These are phyloP conservation scores for Colletotrichum chrysophilum DNA, from an alignment of 2,329 filamentous ascomycete genomes.

Conservation along the genomic window DNA sequence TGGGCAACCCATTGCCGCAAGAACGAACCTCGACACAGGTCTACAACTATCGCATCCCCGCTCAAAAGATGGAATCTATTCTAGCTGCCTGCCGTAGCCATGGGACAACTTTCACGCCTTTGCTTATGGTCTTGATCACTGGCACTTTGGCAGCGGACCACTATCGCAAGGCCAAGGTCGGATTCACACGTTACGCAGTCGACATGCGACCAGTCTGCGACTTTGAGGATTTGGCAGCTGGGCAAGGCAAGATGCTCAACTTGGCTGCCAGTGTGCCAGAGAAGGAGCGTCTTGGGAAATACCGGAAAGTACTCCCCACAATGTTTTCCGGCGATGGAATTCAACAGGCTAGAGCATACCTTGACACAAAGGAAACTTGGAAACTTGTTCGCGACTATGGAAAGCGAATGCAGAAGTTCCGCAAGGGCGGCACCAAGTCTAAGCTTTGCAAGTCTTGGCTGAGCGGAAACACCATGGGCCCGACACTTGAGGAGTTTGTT, in stretches of 20 bases:
- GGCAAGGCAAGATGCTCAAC: slow-evolving; percentile 5
- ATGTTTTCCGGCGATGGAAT: neutral
- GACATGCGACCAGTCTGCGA: slow-evolving; percentile 34
- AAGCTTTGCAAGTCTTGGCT: slow-evolving; percentile 13
- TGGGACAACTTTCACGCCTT: slow-evolving; percentile 27
- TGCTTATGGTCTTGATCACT: slow-evolving; percentile 19
- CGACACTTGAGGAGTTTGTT: slow-evolving; percentile 23
- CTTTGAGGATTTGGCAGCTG: neutral
- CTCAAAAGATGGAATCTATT: slow-evolving; percentile 5
- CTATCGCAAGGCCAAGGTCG: slow-evolving; percentile 27
- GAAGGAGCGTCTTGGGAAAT: neutral
- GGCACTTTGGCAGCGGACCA: slow-evolving; percentile 24
- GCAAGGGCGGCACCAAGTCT: neutral
- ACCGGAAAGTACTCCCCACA: neutral
- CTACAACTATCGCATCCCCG: neutral
- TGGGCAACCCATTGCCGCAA: neutral
- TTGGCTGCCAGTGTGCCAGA: slow-evolving; percentile 5
- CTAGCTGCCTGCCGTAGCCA: slow-evolving; percentile 23
- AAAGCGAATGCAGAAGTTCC: neutral
- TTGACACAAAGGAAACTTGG: neutral
- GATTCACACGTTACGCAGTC: slow-evolving; percentile 34
- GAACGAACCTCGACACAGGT: slow-evolving; percentile 6
- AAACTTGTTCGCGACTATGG: slow-evolving; percentile 4
- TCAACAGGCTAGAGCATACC: neutral
- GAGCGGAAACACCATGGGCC: slow-evolving; percentile 25